Conservation (phyloP, 495 filamentous ascomycete species). For the Penicillium argentinense region DNA sequence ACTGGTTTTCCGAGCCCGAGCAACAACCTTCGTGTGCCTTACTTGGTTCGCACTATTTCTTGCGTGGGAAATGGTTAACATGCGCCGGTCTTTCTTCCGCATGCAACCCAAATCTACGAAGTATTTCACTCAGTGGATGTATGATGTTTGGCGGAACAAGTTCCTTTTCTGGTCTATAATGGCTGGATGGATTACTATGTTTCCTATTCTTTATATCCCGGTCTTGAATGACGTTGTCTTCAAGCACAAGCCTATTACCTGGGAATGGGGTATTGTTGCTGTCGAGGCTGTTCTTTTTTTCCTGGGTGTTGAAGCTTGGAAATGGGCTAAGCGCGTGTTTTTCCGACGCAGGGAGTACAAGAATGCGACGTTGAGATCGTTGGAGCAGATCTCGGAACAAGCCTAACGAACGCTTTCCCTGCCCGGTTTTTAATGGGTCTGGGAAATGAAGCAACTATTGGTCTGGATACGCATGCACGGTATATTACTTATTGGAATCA, state of each 20-base stretch:
- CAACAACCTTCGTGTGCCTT: conserved; percentile 67
- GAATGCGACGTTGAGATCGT: too few species aligned
- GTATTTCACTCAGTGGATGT: conserved; percentile 55
- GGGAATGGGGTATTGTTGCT: conserved; percentile 63
- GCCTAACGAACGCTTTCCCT: too few species aligned
- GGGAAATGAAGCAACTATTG: too few species aligned
- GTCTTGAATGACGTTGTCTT: conserved; percentile 68
- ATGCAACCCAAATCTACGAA: conserved; percentile 57
- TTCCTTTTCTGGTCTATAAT: conserved; percentile 62
- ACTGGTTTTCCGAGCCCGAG: too few species aligned
- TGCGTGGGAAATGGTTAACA: conserved; percentile 70
- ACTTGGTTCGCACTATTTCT: conserved; percentile 75
- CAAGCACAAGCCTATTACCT: too few species aligned
- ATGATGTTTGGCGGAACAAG: conserved; percentile 65
- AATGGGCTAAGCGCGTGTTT: conserved; percentile 59
- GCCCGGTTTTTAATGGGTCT: too few species aligned
- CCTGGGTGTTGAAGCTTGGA: conserved; percentile 63
- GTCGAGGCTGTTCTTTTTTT: conserved; percentile 61
- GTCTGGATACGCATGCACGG: too few species aligned
- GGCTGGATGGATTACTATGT: conserved; percentile 68
- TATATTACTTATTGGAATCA: too few species aligned
- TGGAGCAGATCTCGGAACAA: too few species aligned
- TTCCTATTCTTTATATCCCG: conserved; percentile 71
- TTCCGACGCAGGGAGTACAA: conserved; percentile 37
- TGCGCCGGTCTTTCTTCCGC: conserved; percentile 65